Evolutionary conservation across 306 rosid species (phyloP).

Genomic region (Erythrophleum fordii): DNA sequence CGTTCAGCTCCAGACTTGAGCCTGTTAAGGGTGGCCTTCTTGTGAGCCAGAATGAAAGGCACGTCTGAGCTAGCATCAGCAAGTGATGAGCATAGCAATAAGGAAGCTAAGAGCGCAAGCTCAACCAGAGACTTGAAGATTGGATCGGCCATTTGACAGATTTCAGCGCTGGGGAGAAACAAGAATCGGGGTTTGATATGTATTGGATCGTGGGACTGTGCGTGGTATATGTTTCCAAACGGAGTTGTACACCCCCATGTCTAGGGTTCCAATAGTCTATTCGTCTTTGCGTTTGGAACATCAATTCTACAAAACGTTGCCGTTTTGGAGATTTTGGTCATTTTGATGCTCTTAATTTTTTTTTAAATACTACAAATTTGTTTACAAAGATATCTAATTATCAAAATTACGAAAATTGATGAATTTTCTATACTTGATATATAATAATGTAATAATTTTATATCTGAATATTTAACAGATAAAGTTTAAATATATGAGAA

Average conservation of each 20-base stretch:
- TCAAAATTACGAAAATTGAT: no score
- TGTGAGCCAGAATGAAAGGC: conserved; percentile 91
- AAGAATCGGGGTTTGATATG: background rate
- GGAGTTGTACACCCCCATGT: background rate
- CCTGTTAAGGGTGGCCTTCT: conserved; percentile 91
- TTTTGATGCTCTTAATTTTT: no score
- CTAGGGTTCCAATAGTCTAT: conserved; percentile 25
- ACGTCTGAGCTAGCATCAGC: conserved; percentile 78
- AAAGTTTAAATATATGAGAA: no score
- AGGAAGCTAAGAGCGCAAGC: conserved; percentile 45
- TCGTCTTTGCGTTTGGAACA: no score
- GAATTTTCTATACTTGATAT: no score
- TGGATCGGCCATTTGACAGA: conserved; percentile 62
- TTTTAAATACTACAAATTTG: no score
- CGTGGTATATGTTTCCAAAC: background rate
- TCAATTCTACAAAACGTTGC: background rate
- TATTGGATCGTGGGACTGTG: conserved; percentile 20
- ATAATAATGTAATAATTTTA: no score
- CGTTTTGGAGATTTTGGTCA: background rate
- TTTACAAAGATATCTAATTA: no score
- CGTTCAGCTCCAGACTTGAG: conserved; percentile 92
- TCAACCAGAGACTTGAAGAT: conserved; percentile 45
- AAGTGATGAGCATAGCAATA: conserved; percentile 48
- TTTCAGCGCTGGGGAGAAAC: background rate
- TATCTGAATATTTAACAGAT: no score